phyloP scores from a whole-genome alignment of 2,329 filamentous ascomycete genomes.

The Fonsecaea multimorphosa region DNA sequence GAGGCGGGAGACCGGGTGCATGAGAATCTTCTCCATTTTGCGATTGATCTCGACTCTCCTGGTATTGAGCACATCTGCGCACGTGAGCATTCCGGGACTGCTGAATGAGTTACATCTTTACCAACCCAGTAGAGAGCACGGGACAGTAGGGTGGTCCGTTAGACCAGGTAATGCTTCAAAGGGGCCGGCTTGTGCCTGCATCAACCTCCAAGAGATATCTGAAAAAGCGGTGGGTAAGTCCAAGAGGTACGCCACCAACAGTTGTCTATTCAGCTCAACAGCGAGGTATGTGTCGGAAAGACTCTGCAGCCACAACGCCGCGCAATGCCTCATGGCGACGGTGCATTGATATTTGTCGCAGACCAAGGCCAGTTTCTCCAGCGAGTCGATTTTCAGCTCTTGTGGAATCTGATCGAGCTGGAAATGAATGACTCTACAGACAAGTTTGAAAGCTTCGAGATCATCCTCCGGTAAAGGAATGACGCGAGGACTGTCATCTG shows the following conservation, averaged over 20 bases:
- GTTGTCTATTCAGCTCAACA: neutral
- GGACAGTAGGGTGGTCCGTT: neutral
- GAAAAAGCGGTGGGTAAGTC: neutral
- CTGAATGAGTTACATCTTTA: neutral
- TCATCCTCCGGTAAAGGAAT: constrained; percentile 16
- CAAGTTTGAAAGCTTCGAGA: constrained; percentile 2
- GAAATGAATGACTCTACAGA: constrained; percentile 12
- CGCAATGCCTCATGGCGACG: neutral
- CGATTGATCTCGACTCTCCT: constrained; percentile 5
- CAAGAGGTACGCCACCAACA: constrained; percentile 1
- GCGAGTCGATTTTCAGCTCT: constrained; percentile 3
- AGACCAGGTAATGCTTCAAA: constrained; percentile 1
- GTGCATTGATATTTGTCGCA: constrained; percentile 16
- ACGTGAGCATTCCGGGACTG: neutral
- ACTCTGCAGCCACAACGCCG: neutral
- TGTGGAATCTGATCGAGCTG: constrained; percentile 8
- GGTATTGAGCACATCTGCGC: constrained; percentile 4
- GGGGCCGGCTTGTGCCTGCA: neutral
- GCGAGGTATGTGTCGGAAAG: neutral
- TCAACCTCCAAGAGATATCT: constrained; percentile 1
- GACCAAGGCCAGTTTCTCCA: constrained; percentile 7
- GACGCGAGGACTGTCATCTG: neutral
- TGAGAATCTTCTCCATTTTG: constrained; percentile 1
- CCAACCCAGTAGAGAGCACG: neutral
- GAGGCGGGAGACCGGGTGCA: neutral